Evolutionary conservation across 2,329 filamentous ascomycete species (phyloP).

Genomic region (Geosmithia morbida): DNA sequence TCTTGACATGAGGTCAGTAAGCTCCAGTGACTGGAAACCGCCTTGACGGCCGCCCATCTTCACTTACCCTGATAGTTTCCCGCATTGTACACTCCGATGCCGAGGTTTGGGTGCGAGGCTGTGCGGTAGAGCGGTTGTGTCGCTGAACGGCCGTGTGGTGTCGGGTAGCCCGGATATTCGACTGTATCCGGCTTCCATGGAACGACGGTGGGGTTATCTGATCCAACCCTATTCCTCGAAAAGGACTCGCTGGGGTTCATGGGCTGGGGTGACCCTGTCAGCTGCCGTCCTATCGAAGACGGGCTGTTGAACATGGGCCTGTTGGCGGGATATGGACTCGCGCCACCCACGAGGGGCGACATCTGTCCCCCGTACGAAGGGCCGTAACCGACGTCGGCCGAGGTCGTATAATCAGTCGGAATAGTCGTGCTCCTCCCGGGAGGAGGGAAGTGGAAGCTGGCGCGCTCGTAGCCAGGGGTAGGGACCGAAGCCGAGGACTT

Average conservation of each 20-base stretch:
- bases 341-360: not conserved
- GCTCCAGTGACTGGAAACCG: no score
- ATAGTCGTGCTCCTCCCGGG: slow-evolving; percentile 8
- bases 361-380: slow-evolving; percentile 29
- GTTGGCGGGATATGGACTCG: not conserved
- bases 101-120: slow-evolving; percentile 2
- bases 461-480: slow-evolving; percentile 51
- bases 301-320: slow-evolving; percentile 17
- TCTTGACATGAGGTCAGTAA: not conserved
- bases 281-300: not conserved
- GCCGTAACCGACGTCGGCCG: not conserved
- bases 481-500: slow-evolving; percentile 54
- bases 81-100: not conserved
- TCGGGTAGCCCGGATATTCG: slow-evolving; percentile 37
- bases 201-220: no score
- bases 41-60: no score
- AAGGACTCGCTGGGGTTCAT: slow-evolving; percentile 43
- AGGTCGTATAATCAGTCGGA: not conserved
- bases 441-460: slow-evolving; percentile 41
- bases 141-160: not conserved
- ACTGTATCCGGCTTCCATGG: slow-evolving; percentile 43
- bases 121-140: not conserved
- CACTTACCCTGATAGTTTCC: not conserved
- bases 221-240: slow-evolving; percentile 41
- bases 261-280: slow-evolving; percentile 38